Base-by-base conservation (phyloP, 2,329 filamentous ascomycete species). In the Fusarium protoensiforme region DNA sequence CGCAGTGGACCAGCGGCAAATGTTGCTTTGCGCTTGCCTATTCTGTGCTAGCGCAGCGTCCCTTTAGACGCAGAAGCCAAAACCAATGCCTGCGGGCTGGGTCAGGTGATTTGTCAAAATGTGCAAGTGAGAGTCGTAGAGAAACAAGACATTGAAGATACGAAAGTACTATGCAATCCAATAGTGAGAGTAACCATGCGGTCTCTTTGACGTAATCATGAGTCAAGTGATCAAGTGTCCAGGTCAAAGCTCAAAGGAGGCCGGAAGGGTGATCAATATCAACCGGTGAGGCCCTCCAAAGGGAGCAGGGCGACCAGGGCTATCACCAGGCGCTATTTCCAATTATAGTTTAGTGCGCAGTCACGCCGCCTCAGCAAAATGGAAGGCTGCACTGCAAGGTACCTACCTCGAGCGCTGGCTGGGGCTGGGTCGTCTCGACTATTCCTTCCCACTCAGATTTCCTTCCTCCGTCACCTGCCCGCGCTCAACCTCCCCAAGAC, bases 1-100 rank as follows among this genome's bases (percentile, higher is more conserved):
- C 66, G 65, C 68, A 72, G 68, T 73, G 75, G 75, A 65, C 69
- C 70, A 67, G 67, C 75, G 64, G 74, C 68, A 77, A 68, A 66
- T 54, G 67, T 73, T 72, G 71, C 31, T 65, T 29, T 59, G 65
- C 64, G 46, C 57, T 67, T 72, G 57, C 74, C 61, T 46, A 62
- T 68, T 38, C 20, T 39, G 65, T 56, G 57, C 65, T 77, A 77
- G 73, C 39, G 29, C 43, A 6, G 65, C 35, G 41, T 20, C 46
- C 41, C 35, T 29, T 60, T 33, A 22, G 20, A 11, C 31, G 36
- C 27, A 33, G 46, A 58, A 31, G 27, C 24, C 41, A 54, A 56
- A 41, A 56, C 53, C 29, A 48, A 43, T 18, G 41, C 31, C 53
- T 56, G 53, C 31, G 53, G 53, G 31, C 29, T 56, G 41, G 60